phyloP scores from a whole-genome alignment of 225 moss, liverwort and hornwort species.

The Anthoceros angustus region DNA sequence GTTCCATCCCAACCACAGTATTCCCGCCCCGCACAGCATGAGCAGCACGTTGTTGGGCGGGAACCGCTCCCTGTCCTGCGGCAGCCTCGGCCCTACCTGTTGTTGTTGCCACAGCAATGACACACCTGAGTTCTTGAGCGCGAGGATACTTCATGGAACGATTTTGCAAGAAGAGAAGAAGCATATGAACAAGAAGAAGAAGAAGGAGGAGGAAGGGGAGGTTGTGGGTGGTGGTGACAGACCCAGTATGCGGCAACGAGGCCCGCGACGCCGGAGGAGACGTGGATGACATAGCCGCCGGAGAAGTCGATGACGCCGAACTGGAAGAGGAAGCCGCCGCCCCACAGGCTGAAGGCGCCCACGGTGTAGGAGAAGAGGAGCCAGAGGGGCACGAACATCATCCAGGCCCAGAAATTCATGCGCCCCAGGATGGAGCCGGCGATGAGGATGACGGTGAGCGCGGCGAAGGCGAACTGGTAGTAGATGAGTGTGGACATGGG shows the following conservation, averaged over 20 bases:
- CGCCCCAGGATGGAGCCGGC: slow-evolving; percentile 3
- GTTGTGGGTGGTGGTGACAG: background rate
- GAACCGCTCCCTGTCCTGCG: slow-evolving; percentile 4
- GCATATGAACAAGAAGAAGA: background rate
- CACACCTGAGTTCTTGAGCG: background rate
- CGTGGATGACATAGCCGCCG: background rate
- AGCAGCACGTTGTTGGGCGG: slow-evolving; percentile 1
- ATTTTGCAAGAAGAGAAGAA: too few species aligned
- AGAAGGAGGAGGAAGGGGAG: background rate
- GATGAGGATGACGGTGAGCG: slow-evolving; percentile 4
- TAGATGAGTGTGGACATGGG: background rate
- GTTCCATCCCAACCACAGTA: slow-evolving; percentile 1
- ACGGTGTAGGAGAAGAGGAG: background rate
- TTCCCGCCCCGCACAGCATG: background rate
- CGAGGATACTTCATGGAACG: too few species aligned
- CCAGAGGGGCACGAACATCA: background rate
- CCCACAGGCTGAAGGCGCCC: slow-evolving; percentile 4
- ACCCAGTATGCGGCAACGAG: background rate
- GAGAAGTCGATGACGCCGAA: background rate
- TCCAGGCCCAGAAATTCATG: slow-evolving; percentile 4
- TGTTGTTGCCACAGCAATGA: background rate
- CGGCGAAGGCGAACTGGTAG: slow-evolving; percentile 5
- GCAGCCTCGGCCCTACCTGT: slow-evolving; percentile 4
- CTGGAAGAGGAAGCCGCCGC: background rate
- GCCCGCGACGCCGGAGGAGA: background rate